phyloP scores from a whole-genome alignment of 495 filamentous ascomycete genomes.

The Podospora conica region DNA sequence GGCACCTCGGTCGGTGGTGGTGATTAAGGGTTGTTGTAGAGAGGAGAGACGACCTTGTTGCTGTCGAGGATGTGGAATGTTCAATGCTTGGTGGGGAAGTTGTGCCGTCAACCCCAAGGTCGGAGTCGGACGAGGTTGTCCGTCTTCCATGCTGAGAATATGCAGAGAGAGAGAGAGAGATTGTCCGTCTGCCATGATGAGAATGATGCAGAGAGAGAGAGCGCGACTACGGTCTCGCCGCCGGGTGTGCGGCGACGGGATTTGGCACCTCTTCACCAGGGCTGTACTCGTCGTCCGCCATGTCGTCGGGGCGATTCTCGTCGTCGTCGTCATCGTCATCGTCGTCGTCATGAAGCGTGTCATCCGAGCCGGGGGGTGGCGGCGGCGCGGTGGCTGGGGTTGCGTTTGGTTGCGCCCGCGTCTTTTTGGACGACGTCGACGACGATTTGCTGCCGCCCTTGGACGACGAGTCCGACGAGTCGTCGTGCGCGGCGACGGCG shows the following conservation, averaged over 20 bases:
- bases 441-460: constrained; percentile 1
- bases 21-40: background rate
- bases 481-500: constrained; percentile 8
- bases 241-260: background rate
- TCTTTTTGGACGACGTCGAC: background rate
- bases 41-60: background rate
- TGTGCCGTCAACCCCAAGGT: background rate
- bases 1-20: constrained; percentile 1
- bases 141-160: background rate
- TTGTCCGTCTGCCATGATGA: background rate
- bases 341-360: constrained; percentile 24
- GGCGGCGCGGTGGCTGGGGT: background rate
- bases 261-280: background rate
- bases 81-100: background rate
- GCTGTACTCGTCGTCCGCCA: constrained; percentile 6
- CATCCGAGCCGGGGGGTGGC: constrained; percentile 16
- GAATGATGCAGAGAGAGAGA: background rate
- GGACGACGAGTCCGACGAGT: constrained; percentile 11
- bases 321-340: constrained; percentile 7
- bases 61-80: background rate
- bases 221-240: background rate
- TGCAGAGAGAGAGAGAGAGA: no score
- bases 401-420: no score
- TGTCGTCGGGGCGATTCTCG: background rate
- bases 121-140: no score